Percentiles rank a stretch among this genome's conserved stretches.
phyloP scores from a whole-genome alignment of 129 eudicot genomes.

The Dittrichia graveolens region DNA sequence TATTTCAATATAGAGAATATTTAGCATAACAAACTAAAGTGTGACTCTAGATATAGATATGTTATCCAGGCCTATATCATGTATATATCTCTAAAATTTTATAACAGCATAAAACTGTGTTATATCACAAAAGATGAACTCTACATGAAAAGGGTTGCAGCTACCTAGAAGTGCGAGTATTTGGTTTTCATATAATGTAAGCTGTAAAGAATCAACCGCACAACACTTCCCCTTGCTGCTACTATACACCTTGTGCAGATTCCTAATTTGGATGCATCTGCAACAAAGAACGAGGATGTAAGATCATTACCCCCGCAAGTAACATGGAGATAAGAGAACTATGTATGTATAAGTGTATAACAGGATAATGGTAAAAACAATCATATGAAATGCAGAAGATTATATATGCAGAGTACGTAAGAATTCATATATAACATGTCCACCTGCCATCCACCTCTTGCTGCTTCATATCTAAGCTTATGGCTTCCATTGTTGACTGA shows the following conservation, averaged over 20 bases:
- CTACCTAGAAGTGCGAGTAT: constrained; percentile 94
- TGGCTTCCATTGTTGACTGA: constrained; percentile 66
- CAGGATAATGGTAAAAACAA: background rate
- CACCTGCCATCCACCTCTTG: constrained; percentile 96
- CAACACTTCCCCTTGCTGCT: constrained; percentile 83
- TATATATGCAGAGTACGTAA: constrained; percentile 16
- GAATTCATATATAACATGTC: constrained; percentile 19
- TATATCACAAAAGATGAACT: constrained; percentile 14
- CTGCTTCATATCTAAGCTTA: constrained; percentile 95
- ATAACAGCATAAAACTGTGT: background rate
- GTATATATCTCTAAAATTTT: constrained; percentile 14
- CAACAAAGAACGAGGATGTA: constrained; percentile 28
- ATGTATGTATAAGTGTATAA: background rate
- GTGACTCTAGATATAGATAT: background rate
- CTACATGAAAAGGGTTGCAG: constrained; percentile 12
- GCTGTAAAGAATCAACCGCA: constrained; percentile 87
- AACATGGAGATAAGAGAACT: constrained; percentile 6
- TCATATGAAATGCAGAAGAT: background rate
- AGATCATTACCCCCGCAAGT: constrained; percentile 1
- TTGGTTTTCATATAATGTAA: constrained; percentile 93
- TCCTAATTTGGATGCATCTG: constrained; percentile 95
- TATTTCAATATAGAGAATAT: too few species aligned
- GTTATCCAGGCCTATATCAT: constrained; percentile 2
- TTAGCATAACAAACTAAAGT: constrained; percentile 2
- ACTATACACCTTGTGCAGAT: constrained; percentile 74